A percentile compares a stretch with the other conserved stretches of the same genome.
Evolutionary conservation across 1,284 basidiomycete genomes (phyloP).

Genomic region (Fomitopsis schrenkii): DNA sequence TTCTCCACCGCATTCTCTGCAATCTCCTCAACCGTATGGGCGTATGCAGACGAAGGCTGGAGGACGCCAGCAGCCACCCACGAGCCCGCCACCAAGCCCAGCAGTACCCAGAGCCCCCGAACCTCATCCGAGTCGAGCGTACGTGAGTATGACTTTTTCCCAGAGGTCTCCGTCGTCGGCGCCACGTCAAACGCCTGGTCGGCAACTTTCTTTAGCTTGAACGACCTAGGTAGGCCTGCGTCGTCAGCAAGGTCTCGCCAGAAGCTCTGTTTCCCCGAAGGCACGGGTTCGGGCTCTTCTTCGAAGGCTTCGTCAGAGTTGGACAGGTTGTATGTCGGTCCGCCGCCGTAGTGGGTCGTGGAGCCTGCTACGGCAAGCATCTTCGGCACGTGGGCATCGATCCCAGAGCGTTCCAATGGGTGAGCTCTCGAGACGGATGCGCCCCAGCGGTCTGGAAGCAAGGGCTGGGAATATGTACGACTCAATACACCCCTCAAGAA

Average conservation of each 20-base stretch:
- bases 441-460: constrained; percentile 69
- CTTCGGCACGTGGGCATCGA: constrained; percentile 47
- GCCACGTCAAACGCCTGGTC: constrained; percentile 16
- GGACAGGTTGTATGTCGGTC: constrained; percentile 56
- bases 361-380: constrained; percentile 70
- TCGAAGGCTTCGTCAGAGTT: neutral
- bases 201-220: constrained; percentile 18
- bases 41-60: constrained; percentile 22
- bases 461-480: constrained; percentile 45
- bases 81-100: constrained; percentile 50
- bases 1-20: constrained; percentile 15
- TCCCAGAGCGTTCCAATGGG: constrained; percentile 19
- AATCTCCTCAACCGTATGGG: constrained; percentile 16
- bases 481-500: constrained; percentile 1
- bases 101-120: constrained; percentile 48
- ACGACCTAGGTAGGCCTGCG: constrained; percentile 31
- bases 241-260: constrained; percentile 34
- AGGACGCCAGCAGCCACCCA: constrained; percentile 45
- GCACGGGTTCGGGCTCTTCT: constrained; percentile 8
- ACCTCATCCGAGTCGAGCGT: constrained; percentile 49
- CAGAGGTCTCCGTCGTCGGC: constrained; percentile 22
- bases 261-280: constrained; percentile 14
- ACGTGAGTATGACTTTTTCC: constrained; percentile 33
- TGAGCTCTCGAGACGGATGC: constrained; percentile 41
- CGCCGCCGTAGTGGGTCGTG: constrained; percentile 58